Evolutionary conservation across 2,329 filamentous ascomycete genomes (phyloP).

Genomic region (Aureobasidium sp.): DNA sequence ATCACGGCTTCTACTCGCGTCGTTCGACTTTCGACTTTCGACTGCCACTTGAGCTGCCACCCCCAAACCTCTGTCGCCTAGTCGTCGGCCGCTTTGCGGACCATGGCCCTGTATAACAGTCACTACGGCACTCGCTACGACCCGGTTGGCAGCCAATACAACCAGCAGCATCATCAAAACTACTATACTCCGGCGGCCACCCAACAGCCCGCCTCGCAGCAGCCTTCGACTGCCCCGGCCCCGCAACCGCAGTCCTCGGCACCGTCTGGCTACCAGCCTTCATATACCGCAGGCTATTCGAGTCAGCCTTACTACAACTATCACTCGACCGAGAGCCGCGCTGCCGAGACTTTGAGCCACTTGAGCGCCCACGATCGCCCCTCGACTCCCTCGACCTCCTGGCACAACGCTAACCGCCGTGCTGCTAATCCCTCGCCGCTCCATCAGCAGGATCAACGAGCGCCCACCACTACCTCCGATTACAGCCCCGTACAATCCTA

Average conservation of each 20-base stretch:
- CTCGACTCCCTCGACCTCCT: neutral
- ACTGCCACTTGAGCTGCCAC: neutral
- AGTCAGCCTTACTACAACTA: slow-evolving; percentile 6
- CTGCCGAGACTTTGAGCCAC: slow-evolving; percentile 19
- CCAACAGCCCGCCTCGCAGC: slow-evolving; percentile 6
- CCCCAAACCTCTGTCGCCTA: neutral
- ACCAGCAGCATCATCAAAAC: slow-evolving; percentile 17
- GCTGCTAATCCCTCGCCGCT: neutral
- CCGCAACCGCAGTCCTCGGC: slow-evolving; percentile 13
- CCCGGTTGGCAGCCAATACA: slow-evolving; percentile 27
- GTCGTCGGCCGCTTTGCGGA: neutral
- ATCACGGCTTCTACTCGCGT: neutral
- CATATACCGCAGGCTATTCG: neutral
- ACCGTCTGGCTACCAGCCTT: slow-evolving; percentile 2
- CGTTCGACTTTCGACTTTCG: neutral
- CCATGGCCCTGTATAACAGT: slow-evolving; percentile 26
- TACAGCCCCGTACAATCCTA: slow-evolving; percentile 12
- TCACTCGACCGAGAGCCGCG: slow-evolving; percentile 16
- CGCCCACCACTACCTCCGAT: neutral
- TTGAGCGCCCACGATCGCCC: slow-evolving; percentile 15
- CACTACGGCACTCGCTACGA: slow-evolving; percentile 27
- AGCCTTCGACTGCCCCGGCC: slow-evolving; percentile 7
- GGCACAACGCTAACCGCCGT: slow-evolving; percentile 4
- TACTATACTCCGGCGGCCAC: slow-evolving; percentile 1
- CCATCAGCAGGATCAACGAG: slow-evolving; percentile 4